Evolutionary conservation across 148 eudicot genomes (phyloP).

Genomic region (Arctostaphylos glauca): DNA sequence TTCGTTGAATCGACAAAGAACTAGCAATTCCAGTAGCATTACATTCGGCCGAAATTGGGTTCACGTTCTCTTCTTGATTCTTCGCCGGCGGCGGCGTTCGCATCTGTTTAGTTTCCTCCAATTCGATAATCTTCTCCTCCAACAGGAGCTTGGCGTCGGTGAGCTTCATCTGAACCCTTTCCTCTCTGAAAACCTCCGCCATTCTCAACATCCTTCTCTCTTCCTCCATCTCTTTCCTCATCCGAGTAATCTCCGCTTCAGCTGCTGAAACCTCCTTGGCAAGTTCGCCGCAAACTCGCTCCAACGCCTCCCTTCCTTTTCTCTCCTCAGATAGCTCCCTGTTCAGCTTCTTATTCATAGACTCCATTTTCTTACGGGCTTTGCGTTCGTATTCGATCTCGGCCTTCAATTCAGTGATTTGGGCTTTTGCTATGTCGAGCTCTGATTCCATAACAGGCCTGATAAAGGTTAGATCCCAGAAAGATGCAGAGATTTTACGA

Average conservation of each 20-base stretch:
- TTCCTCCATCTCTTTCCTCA: constrained; percentile 54
- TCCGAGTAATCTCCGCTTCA: constrained; percentile 35
- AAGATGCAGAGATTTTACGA: constrained; percentile 39
- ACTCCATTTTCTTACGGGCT: constrained; percentile 50
- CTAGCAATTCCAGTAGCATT: not conserved
- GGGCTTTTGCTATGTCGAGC: constrained; percentile 41
- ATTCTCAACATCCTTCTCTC: constrained; percentile 66
- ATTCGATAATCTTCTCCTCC: constrained; percentile 44
- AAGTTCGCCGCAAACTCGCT: constrained; percentile 51
- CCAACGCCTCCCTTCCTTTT: constrained; percentile 39
- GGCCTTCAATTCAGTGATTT: constrained; percentile 44
- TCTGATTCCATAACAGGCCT: constrained; percentile 45
- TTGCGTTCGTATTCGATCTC: constrained; percentile 56
- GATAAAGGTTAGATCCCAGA: constrained; percentile 48
- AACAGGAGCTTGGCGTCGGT: constrained; percentile 49
- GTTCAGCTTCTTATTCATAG: constrained; percentile 41
- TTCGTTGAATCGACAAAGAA: constrained; percentile 26
- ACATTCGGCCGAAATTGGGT: not conserved
- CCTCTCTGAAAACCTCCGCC: constrained; percentile 73
- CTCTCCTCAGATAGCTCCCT: constrained; percentile 49
- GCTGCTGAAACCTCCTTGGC: constrained; percentile 34
- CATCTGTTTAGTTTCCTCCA: constrained; percentile 21
- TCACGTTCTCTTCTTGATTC: not conserved
- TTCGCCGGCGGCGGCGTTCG: not conserved
- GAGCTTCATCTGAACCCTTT: constrained; percentile 73